Evolutionary conservation across 345 rosid genomes (phyloP).

Genomic region (Clarkia xantiana): DNA sequence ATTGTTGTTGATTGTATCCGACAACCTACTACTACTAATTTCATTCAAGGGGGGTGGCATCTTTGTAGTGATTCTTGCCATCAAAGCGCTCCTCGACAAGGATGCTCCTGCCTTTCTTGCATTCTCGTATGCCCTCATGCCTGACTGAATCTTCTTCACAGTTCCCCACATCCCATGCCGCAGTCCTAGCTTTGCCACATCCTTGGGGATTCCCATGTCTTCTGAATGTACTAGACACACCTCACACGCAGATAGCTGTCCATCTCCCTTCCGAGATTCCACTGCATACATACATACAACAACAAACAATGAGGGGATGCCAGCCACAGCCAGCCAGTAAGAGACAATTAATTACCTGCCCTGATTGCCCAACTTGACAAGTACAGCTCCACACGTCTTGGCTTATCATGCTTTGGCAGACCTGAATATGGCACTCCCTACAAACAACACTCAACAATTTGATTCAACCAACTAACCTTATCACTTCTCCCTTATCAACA

Average conservation of each 20-base stretch:
- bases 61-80: constrained; percentile 66
- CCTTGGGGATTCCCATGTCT: constrained; percentile 98
- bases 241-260: constrained; percentile 70
- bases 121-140: constrained; percentile 77
- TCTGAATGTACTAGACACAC: constrained; percentile 75
- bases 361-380: constrained; percentile 89
- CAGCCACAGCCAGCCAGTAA: background rate
- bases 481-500: too few species aligned
- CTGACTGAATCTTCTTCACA: constrained; percentile 68
- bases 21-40: constrained; percentile 14
- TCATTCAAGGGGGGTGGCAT: constrained; percentile 27
- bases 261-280: constrained; percentile 81
- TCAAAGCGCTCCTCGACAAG: constrained; percentile 53
- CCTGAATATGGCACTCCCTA: constrained; percentile 65
- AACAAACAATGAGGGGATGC: background rate
- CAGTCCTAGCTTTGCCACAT: constrained; percentile 82
- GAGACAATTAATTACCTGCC: constrained; percentile 37
- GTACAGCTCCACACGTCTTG: constrained; percentile 77
- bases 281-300: constrained; percentile 31
- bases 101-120: constrained; percentile 40
- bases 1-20: constrained; percentile 21
- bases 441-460: background rate
- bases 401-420: constrained; percentile 68
- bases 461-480: background rate
- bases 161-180: constrained; percentile 99